Evolutionary conservation across 345 rosid genomes (phyloP).

Genomic region (Populus alba): DNA sequence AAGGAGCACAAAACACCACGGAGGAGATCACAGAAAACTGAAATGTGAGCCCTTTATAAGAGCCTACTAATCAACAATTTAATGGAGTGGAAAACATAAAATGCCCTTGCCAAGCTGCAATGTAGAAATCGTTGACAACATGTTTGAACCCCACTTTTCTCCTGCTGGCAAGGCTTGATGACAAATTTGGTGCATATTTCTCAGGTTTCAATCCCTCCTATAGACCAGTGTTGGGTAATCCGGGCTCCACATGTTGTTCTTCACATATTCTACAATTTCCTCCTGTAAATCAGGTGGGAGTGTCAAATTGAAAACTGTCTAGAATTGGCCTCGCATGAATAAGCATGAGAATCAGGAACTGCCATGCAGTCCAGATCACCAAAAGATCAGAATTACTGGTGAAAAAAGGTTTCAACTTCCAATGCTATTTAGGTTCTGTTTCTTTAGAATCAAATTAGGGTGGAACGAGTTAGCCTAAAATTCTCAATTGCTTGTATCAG

Average conservation of each 20-base stretch:
- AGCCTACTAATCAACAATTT: background rate
- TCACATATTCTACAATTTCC: slow-evolving; percentile 59
- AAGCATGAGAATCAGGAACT: background rate
- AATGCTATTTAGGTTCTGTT: background rate
- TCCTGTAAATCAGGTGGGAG: slow-evolving; percentile 40
- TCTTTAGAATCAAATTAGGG: background rate
- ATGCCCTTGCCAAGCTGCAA: background rate
- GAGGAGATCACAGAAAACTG: background rate
- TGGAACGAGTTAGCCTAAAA: background rate
- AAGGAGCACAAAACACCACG: background rate
- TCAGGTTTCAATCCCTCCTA: slow-evolving; percentile 39
- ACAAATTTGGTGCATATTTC: background rate
- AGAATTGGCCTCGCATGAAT: background rate
- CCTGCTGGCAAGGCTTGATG: background rate
- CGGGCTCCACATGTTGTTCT: slow-evolving; percentile 89
- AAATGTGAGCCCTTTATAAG: background rate
- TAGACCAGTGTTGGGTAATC: slow-evolving; percentile 78
- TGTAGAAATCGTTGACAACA: background rate
- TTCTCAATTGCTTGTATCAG: background rate
- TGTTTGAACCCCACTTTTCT: background rate
- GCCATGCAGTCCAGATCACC: background rate
- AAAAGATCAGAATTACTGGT: background rate
- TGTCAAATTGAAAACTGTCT: background rate
- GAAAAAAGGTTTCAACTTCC: background rate
- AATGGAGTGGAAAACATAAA: background rate